These are phyloP conservation scores for Solanum tacnaense DNA, from an alignment of 257 asterid species.

Conservation along the genomic window DNA sequence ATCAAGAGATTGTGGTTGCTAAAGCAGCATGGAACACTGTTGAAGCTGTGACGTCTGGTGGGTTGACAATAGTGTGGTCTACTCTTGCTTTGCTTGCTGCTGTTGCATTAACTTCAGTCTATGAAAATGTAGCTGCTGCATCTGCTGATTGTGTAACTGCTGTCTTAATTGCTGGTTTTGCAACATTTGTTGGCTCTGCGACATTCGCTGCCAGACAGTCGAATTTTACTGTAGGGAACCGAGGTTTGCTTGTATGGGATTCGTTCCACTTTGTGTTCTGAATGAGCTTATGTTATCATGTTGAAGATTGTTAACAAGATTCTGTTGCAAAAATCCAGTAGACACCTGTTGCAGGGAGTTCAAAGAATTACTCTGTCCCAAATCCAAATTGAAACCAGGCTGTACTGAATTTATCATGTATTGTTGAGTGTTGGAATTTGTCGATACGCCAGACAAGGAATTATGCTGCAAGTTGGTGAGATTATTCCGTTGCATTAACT, in stretches of 20 bases:
- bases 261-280: conserved; percentile 46
- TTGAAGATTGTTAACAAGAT: conserved; percentile 51
- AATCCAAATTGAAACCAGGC: conserved; percentile 46
- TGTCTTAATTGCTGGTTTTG: background rate
- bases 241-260: conserved; percentile 46
- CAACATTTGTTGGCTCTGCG: background rate
- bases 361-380: conserved; percentile 51
- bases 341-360: conserved; percentile 70
- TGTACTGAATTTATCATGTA: conserved; percentile 46
- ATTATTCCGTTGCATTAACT: conserved; percentile 19
- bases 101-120: conserved; percentile 60
- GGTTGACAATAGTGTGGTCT: conserved; percentile 28
- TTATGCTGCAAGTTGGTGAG: conserved; percentile 57
- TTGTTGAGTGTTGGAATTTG: conserved; percentile 54
- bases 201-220: background rate
- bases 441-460: conserved; percentile 38
- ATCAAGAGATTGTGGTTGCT: too few relatives aligned
- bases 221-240: conserved; percentile 31
- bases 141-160: background rate
- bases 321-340: conserved; percentile 61
- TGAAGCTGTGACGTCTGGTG: conserved; percentile 56
- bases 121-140: conserved; percentile 41
- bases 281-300: conserved; percentile 51
- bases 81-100: conserved; percentile 46
- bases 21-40: conserved; percentile 7